These are phyloP conservation scores for Fusarium setosum DNA, from an alignment of 2,329 filamentous ascomycete species.

Conservation along the genomic window DNA sequence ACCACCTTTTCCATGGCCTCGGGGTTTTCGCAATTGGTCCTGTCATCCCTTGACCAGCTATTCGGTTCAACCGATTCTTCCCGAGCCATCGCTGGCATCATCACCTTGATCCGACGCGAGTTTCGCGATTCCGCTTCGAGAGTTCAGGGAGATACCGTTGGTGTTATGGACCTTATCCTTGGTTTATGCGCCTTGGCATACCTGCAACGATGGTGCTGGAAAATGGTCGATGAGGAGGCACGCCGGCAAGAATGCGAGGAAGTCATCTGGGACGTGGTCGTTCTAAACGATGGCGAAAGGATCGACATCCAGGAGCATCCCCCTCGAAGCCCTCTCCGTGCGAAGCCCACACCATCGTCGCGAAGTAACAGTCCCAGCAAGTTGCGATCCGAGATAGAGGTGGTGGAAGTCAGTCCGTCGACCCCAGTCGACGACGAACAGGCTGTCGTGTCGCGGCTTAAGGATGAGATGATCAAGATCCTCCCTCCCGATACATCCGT, in stretches of 20 bases:
- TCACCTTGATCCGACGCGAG: conserved; percentile 71
- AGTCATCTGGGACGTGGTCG: conserved; percentile 74
- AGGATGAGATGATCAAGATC: conserved; percentile 65
- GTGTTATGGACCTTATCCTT: conserved; percentile 69
- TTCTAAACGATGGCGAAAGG: conserved; percentile 67
- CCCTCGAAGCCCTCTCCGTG: conserved; percentile 5
- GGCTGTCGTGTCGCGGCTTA: conserved; percentile 57
- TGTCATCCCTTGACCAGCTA: conserved; percentile 71
- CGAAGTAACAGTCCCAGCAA: conserved; percentile 3
- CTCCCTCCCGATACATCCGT: conserved; percentile 67
- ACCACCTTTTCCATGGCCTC: conserved; percentile 66
- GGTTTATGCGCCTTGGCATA: conserved; percentile 71
- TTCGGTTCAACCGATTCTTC: conserved; percentile 78
- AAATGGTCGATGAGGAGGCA: conserved; percentile 61
- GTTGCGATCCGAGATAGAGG: background rate
- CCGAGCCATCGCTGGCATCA: conserved; percentile 73
- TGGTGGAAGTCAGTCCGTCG: background rate
- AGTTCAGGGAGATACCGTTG: conserved; percentile 67
- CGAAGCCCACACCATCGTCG: background rate
- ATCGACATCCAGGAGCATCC: conserved; percentile 60
- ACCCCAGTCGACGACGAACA: conserved; percentile 50
- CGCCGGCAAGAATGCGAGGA: conserved; percentile 63
- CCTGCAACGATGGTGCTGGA: conserved; percentile 67
- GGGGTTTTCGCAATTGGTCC: conserved; percentile 66
- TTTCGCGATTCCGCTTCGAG: conserved; percentile 73